phyloP scores from a whole-genome alignment of 2,329 filamentous ascomycete species.

The Nannizzia gypsea region DNA sequence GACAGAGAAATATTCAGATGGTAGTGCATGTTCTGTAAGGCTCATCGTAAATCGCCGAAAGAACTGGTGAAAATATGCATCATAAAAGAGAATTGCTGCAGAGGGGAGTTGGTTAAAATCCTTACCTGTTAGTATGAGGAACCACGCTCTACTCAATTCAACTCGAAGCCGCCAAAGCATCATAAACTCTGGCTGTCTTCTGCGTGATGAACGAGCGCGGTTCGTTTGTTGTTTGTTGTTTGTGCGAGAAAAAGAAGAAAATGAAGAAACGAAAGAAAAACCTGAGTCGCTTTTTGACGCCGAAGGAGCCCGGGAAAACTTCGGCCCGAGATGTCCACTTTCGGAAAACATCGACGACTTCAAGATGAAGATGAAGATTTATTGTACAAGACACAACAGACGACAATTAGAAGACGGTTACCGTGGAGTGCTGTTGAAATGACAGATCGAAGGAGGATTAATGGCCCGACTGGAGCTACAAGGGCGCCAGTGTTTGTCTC shows the following conservation, averaged over 20 bases:
- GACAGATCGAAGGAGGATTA: slow-evolving; percentile 80
- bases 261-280: neutral
- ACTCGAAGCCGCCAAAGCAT: neutral
- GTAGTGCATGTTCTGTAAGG: slow-evolving; percentile 49
- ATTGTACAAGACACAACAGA: neutral
- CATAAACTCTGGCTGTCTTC: neutral
- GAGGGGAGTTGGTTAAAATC: neutral
- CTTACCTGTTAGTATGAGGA: neutral
- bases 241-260: neutral
- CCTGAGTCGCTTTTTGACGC: slow-evolving; percentile 4
- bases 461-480: slow-evolving; percentile 71
- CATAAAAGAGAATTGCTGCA: slow-evolving; percentile 12
- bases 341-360: neutral
- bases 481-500: slow-evolving; percentile 57
- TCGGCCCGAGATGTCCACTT: neutral
- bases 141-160: neutral
- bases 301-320: slow-evolving; percentile 2
- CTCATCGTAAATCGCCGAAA: slow-evolving; percentile 45
- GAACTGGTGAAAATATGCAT: slow-evolving; percentile 35
- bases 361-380: neutral
- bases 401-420: neutral
- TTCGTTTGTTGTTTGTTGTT: neutral
- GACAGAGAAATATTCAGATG: slow-evolving; percentile 37
- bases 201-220: neutral
- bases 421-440: slow-evolving; percentile 38